phyloP scores from a whole-genome alignment of 208 protist species.

The Acanthamoeba royreba region DNA sequence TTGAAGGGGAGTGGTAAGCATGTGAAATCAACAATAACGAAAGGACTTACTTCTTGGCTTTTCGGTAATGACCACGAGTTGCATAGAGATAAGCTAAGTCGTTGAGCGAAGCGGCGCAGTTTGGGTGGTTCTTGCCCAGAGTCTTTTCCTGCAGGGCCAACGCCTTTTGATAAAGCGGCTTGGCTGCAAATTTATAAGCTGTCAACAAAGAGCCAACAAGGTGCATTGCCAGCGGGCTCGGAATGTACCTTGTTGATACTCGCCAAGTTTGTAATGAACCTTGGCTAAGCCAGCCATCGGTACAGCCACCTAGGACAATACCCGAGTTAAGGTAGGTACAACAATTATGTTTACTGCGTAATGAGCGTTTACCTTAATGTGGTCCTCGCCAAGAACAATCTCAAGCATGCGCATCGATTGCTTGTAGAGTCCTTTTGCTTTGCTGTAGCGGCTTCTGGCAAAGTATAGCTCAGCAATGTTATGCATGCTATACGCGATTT shows the following conservation, averaged over 20 bases:
- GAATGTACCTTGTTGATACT: constrained; percentile 38
- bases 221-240: no score
- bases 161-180: constrained; percentile 36
- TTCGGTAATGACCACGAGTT: constrained; percentile 26
- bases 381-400: constrained; percentile 34
- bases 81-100: constrained; percentile 42
- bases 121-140: constrained; percentile 22
- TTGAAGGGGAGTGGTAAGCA: neutral
- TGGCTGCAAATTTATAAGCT: neutral
- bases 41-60: constrained; percentile 15
- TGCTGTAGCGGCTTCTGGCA: neutral
- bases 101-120: constrained; percentile 41
- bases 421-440: constrained; percentile 42
- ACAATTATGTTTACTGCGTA: no score
- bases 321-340: no score
- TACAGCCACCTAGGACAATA: neutral
- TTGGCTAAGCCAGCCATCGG: constrained; percentile 38
- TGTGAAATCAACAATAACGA: neutral
- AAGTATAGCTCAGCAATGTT: constrained; percentile 50
- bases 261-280: constrained; percentile 41
- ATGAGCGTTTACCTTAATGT: no score
- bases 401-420: constrained; percentile 34
- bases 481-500: constrained; percentile 49
- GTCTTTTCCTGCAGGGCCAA: constrained; percentile 46
- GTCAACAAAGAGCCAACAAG: neutral